phyloP scores from a whole-genome alignment of 352 stramenopile genomes.

The Phytophthora cactorum region DNA sequence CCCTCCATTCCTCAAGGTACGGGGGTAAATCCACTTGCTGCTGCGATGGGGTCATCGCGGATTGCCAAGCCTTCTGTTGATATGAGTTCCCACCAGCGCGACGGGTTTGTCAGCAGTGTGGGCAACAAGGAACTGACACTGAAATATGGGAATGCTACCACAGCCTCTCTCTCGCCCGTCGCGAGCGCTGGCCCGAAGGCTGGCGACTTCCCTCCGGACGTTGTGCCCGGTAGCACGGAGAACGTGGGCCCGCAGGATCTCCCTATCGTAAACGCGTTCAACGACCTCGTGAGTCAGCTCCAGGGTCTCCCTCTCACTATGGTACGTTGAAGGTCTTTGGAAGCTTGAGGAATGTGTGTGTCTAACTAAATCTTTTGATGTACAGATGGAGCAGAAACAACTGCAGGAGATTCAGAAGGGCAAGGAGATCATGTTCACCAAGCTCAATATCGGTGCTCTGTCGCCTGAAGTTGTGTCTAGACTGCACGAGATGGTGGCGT shows the following conservation, averaged over 20 bases:
- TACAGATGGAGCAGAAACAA: constrained; percentile 88
- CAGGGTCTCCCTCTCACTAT: constrained; percentile 80
- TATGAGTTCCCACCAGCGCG: constrained; percentile 82
- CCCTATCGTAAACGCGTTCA: constrained; percentile 82
- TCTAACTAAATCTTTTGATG: constrained; percentile 22
- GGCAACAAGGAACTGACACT: constrained; percentile 87
- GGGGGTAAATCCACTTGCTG: constrained; percentile 73
- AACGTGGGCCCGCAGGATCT: constrained; percentile 78
- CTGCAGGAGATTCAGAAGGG: constrained; percentile 86
- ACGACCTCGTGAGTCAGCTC: constrained; percentile 79
- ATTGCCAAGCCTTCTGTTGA: constrained; percentile 85
- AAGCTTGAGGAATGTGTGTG: not conserved
- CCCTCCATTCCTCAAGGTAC: constrained; percentile 65
- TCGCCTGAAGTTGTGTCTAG: constrained; percentile 70
- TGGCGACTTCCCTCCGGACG: constrained; percentile 48
- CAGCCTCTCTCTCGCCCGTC: constrained; percentile 64
- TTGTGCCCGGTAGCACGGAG: constrained; percentile 70
- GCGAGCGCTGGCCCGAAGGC: constrained; percentile 41
- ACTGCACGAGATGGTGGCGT: constrained; percentile 84
- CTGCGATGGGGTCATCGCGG: constrained; percentile 68
- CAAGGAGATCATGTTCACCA: constrained; percentile 89
- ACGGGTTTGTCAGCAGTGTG: constrained; percentile 86
- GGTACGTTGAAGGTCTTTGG: constrained; percentile 50
- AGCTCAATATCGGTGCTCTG: constrained; percentile 84
- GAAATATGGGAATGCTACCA: constrained; percentile 87